phyloP scores from a whole-genome alignment of 495 filamentous ascomycete genomes.

The Aspergillus egyptiacus region DNA sequence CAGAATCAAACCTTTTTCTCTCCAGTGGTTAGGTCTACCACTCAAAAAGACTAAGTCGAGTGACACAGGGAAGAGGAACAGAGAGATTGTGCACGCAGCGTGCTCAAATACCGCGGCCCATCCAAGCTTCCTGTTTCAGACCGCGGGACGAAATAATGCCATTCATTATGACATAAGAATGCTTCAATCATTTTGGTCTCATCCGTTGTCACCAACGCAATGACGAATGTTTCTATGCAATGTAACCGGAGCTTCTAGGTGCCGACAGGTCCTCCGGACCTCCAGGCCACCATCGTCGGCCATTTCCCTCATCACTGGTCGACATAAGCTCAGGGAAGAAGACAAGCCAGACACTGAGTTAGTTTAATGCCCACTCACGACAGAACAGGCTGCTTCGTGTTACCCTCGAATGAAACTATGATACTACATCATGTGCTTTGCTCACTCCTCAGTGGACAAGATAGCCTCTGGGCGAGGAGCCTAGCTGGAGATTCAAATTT shows the following conservation, averaged over 20 bases:
- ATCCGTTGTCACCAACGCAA: not conserved
- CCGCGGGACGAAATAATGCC: not conserved
- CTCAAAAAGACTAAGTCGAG: not conserved
- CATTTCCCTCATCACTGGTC: not conserved
- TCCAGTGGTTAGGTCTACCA: not conserved
- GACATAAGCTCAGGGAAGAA: not conserved
- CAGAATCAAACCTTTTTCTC: conserved; percentile 5
- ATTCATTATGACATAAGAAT: not conserved
- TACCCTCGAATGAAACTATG: conserved; percentile 10
- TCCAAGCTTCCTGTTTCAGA: conserved; percentile 5
- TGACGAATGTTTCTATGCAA: conserved; percentile 10
- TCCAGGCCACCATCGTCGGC: not conserved
- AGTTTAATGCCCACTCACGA: conserved; percentile 6
- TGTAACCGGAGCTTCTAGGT: conserved; percentile 14
- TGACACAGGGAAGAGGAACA: conserved; percentile 9
- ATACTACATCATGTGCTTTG: conserved; percentile 14
- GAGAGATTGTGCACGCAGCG: conserved; percentile 1
- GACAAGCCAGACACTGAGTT: not conserved
- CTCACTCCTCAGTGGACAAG: not conserved
- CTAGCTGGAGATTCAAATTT: not conserved
- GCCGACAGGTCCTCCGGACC: not conserved
- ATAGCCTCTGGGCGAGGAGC: not conserved
- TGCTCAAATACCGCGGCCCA: conserved; percentile 4
- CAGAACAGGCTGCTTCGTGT: conserved; percentile 7
- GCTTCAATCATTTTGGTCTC: not conserved